phyloP scores from a whole-genome alignment of 2,329 filamentous ascomycete genomes.

The Parastagonospora avenae region DNA sequence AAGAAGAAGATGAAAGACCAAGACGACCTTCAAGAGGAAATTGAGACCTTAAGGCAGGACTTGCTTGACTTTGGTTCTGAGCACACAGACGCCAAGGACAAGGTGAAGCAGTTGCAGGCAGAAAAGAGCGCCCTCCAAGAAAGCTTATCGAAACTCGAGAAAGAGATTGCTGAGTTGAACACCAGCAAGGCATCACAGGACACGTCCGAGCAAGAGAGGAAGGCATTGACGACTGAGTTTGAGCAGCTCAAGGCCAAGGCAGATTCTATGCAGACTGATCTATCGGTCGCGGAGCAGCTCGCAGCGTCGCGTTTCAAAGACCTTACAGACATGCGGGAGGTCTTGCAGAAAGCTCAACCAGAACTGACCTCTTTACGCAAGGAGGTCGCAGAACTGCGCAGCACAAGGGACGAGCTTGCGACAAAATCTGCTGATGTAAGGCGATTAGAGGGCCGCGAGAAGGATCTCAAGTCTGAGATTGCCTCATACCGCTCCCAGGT shows the following conservation, averaged over 20 bases:
- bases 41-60: conserved; percentile 81
- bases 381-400: conserved; percentile 76
- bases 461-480: conserved; percentile 78
- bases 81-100: conserved; percentile 81
- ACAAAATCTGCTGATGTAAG: conserved; percentile 68
- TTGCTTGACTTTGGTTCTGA: conserved; percentile 80
- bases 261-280: conserved; percentile 75
- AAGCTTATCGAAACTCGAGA: conserved; percentile 70
- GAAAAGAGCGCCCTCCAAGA: conserved; percentile 71
- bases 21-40: conserved; percentile 81
- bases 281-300: conserved; percentile 83
- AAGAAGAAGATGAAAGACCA: conserved; percentile 74
- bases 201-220: conserved; percentile 58
- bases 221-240: conserved; percentile 67
- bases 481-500: conserved; percentile 71
- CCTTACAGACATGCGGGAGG: conserved; percentile 76
- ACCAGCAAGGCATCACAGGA: conserved; percentile 54
- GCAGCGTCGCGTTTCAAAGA: conserved; percentile 89
- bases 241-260: conserved; percentile 74
- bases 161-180: conserved; percentile 66
- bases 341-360: conserved; percentile 82
- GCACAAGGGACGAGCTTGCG: conserved; percentile 74
- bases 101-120: conserved; percentile 68
- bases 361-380: conserved; percentile 80
- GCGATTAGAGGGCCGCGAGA: conserved; percentile 79